Evolutionary conservation across 1,284 basidiomycete species (phyloP), one percentile per base, ranked within the genome.

Genomic region (Mycena citricolor): DNA sequence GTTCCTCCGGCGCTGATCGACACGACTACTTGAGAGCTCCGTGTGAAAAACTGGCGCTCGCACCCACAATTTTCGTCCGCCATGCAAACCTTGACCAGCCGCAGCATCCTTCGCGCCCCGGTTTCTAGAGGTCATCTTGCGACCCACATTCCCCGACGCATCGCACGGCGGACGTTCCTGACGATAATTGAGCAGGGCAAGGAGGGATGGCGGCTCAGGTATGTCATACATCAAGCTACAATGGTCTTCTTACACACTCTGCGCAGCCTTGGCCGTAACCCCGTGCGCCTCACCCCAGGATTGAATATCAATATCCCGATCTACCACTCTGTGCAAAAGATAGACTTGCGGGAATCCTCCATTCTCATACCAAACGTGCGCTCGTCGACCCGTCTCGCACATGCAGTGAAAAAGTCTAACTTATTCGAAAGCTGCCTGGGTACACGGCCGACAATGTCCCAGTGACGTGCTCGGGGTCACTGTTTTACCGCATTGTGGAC

Each of bases 361-460:
- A 70, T 71, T 19, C 57, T 57, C 13, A 71, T 71, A 20, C 70
- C 69, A 2, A 64, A 69, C 37, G 70, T 70, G 36, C 16, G 64
- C 50, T 22, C 14, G 24, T 16, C 39, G 21, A 14, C 29, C 24
- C 7, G 17, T 32, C 17, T 14, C 30, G 13, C 29, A 29, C n/a
- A 41, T n/a, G n/a, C n/a, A n/a, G n/a, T n/a, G 11, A 19, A n/a
- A 5, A 5, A 31, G 32, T 11, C 26, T 46, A n/a, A 37, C 14
- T n/a, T 20, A 7, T 24, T 16, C 38, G n/a, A 29, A n/a, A 69
- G 67, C 61, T 73, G 23, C 64, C 67, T 7, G 74, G 70, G 13
- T 77, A 76, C 57, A 78, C 75, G 1, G 61, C 68, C 2, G 76
- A 78, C 58, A 77, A 78, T 56, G 74, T 73, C 3, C 76, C 74